Conservation (phyloP, 192 early-diverging fungal genomes). For the Funneliformis geosporum region DNA sequence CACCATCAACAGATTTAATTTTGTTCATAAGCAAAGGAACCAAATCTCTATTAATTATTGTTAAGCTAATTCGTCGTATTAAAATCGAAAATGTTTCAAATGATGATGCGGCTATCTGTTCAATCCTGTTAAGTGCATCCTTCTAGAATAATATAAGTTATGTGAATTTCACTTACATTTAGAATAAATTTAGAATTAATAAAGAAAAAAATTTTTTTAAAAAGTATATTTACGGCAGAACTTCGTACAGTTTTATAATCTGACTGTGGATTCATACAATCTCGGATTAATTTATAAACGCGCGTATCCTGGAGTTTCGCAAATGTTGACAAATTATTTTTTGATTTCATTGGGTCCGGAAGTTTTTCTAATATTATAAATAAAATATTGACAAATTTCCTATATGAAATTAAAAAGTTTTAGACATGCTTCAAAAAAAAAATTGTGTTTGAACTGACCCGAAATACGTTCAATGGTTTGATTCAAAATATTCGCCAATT, state of each 20-base stretch:
- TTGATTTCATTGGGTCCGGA: slow-evolving; percentile 68
- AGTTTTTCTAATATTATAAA: slow-evolving; percentile 43
- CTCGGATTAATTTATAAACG: slow-evolving; percentile 67
- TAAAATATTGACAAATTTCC: not conserved
- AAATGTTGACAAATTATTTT: slow-evolving; percentile 68
- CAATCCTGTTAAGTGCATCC: slow-evolving; percentile 68
- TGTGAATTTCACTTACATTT: not conserved
- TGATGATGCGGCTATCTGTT: slow-evolving; percentile 56
- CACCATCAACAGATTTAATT: slow-evolving; percentile 28
- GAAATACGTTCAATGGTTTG: slow-evolving; percentile 57
- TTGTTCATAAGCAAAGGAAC: slow-evolving; percentile 62
- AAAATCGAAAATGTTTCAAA: slow-evolving; percentile 74
- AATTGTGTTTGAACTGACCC: slow-evolving; percentile 35
- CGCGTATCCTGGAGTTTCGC: slow-evolving; percentile 65
- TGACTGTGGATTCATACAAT: slow-evolving; percentile 68
- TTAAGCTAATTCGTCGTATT: slow-evolving; percentile 74
- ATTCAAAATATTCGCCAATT: slow-evolving; percentile 51
- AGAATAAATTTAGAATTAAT: not conserved
- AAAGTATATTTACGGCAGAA: slow-evolving; percentile 45
- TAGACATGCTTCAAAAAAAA: not conserved
- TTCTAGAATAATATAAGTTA: slow-evolving; percentile 34
- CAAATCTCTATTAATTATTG: slow-evolving; percentile 69
- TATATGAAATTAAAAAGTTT: not conserved
- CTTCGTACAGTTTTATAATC: slow-evolving; percentile 74
- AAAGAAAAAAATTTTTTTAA: no score